Evolutionary conservation across 805 yeast species (phyloP), one percentile per base, ranked within the genome.

Genomic region (Kodamaea leandrae): DNA sequence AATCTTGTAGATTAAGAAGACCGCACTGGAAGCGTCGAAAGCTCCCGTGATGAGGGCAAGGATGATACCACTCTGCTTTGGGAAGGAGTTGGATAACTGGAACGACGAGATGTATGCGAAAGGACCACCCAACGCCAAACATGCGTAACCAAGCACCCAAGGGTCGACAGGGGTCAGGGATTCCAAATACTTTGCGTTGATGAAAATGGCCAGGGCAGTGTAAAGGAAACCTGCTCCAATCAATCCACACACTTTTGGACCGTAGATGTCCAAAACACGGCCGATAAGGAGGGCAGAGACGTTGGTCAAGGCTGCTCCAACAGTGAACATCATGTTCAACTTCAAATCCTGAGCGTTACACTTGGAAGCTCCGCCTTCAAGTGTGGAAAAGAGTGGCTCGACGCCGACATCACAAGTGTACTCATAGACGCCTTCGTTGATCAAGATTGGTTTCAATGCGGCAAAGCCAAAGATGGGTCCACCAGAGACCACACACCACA

Each of bases 391-490:
- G 1, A 2, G 36, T 49, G 20, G 45, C 48, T 24, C 35, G 14
- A 48, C 53, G 10, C 48, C 34, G 2, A 60, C 55, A 3, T 67
- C 57, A 57, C 97, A 90, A 6, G 68, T 55, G 2, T 80, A 76
- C 17, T 72, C 61, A 54, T 90, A 91, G 3, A 90, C 83, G 3
- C 91, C 89, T 56, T 91, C 90, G 7, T 71, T 59, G 14, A 88
- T 74, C 32, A 91, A 64, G 8, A 90, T 78, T 4, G 95, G 95
- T 57, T 91, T 91, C 41, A 90, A 67, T 3, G 98, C 97, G 17
- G 97, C 96, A 67, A 90, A 90, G 3, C 98, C 98, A 71, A 90
- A 90, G 10, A 90, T 82, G 1, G 95, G 88, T 4, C 97, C 98
- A 0, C 96, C 96, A 0, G 96, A 88, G 27, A 87, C 69, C 10